These are phyloP conservation scores for Fusarium sp. DNA, from an alignment of 2,329 filamentous ascomycete species.

Conservation along the genomic window DNA sequence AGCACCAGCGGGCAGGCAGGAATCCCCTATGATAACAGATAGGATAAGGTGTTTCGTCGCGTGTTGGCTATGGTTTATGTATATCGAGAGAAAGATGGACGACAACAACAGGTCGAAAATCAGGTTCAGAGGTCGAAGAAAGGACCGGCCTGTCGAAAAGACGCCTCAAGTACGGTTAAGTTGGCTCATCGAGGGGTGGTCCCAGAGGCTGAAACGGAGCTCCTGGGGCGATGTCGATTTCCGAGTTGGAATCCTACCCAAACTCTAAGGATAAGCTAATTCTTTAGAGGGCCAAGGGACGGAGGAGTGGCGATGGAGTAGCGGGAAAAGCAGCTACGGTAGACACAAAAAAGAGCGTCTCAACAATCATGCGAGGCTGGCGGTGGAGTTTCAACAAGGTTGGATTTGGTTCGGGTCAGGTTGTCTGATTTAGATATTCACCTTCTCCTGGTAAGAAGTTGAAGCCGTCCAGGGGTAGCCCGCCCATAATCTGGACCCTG, in stretches of 20 bases:
- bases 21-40: slow-evolving; percentile 34
- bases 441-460: slow-evolving; percentile 29
- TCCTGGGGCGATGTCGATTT: slow-evolving; percentile 28
- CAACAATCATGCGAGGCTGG: slow-evolving; percentile 33
- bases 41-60: slow-evolving; percentile 25
- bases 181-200: slow-evolving; percentile 38
- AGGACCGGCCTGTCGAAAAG: slow-evolving; percentile 29
- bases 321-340: slow-evolving; percentile 4
- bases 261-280: slow-evolving; percentile 32
- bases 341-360: slow-evolving; percentile 22
- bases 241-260: slow-evolving; percentile 30
- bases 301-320: slow-evolving; percentile 3
- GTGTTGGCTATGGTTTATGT: slow-evolving; percentile 17
- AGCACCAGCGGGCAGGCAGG: slow-evolving; percentile 27
- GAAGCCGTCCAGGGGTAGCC: slow-evolving; percentile 37
- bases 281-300: slow-evolving; percentile 6
- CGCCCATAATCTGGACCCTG: slow-evolving; percentile 30
- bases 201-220: slow-evolving; percentile 39
- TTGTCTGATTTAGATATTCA: slow-evolving; percentile 34
- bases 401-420: slow-evolving; percentile 6
- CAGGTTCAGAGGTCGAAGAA: slow-evolving; percentile 17
- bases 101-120: slow-evolving; percentile 1
- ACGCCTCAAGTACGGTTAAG: slow-evolving; percentile 23
- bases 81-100: slow-evolving; percentile 14
- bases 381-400: slow-evolving; percentile 36